Evolutionary conservation across 225 moss, liverwort and hornwort species (phyloP).

Genomic region (Polytrichum formosum): DNA sequence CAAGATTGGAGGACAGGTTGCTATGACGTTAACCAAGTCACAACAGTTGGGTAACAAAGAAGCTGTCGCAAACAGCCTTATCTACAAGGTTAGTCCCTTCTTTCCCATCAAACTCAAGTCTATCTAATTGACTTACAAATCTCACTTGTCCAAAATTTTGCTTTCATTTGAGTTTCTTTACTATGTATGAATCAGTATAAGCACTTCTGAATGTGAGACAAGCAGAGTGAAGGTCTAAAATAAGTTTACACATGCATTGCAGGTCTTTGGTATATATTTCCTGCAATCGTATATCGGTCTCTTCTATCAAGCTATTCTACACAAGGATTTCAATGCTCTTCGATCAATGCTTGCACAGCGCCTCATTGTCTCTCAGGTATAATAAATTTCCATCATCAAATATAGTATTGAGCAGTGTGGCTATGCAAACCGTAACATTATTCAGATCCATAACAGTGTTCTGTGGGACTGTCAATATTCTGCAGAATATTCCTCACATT

Average conservation of each 20-base stretch:
- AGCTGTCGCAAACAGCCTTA: slow-evolving; percentile 52
- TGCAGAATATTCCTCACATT: no score
- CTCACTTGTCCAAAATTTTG: no score
- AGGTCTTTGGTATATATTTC: slow-evolving; percentile 64
- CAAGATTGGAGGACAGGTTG: slow-evolving; percentile 45
- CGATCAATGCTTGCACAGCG: slow-evolving; percentile 62
- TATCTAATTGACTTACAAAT: no score
- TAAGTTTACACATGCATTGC: neutral
- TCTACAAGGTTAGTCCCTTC: slow-evolving; percentile 41
- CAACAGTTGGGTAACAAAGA: slow-evolving; percentile 43
- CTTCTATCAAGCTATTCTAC: slow-evolving; percentile 54
- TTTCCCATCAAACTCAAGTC: neutral
- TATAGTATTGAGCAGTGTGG: no score
- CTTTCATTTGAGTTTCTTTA: no score
- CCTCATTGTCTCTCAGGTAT: slow-evolving; percentile 58
- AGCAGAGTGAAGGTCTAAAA: no score
- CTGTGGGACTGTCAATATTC: no score
- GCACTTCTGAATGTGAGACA: no score
- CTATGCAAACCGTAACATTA: no score
- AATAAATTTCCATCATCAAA: neutral
- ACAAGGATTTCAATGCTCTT: slow-evolving; percentile 51
- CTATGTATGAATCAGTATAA: no score
- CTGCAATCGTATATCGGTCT: slow-evolving; percentile 67
- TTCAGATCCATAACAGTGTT: no score
- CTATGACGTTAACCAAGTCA: slow-evolving; percentile 44